A percentile compares a stretch with the other conserved stretches of the same genome.
phyloP scores from a whole-genome alignment of 2,329 filamentous ascomycete species.

The Lecanoromycetidae sp. region DNA sequence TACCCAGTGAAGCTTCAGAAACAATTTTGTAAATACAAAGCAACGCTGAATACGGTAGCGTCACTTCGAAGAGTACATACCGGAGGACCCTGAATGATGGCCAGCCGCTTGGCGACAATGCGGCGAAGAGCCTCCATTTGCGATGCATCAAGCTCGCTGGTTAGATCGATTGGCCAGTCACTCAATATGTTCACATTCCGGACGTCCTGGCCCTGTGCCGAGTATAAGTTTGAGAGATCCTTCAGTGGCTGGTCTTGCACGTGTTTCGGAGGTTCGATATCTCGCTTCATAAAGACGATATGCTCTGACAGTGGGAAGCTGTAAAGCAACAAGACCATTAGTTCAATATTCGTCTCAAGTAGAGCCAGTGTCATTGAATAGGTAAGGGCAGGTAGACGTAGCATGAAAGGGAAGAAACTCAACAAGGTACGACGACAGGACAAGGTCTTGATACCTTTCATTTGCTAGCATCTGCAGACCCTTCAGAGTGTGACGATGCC shows the following conservation, averaged over 20 bases:
- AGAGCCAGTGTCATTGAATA: too few relatives aligned
- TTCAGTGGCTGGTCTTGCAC: constrained; percentile 37
- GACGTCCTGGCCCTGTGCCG: constrained; percentile 26
- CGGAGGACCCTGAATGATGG: constrained; percentile 74
- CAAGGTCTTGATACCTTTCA: constrained; percentile 34
- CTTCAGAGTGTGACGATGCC: constrained; percentile 57
- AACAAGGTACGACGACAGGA: neutral
- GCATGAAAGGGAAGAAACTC: too few relatives aligned
- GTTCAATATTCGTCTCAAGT: constrained; percentile 7
- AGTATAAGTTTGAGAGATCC: constrained; percentile 38
- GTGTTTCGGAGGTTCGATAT: constrained; percentile 41
- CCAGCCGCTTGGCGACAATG: constrained; percentile 59
- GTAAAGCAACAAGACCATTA: too few relatives aligned
- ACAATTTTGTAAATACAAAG: too few relatives aligned
- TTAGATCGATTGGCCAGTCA: constrained; percentile 37
- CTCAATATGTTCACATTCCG: constrained; percentile 43
- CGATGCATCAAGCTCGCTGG: constrained; percentile 51
- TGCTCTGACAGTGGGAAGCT: constrained; percentile 36
- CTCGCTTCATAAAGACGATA: constrained; percentile 28
- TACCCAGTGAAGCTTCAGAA: too few relatives aligned
- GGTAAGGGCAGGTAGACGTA: too few relatives aligned
- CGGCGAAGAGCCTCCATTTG: constrained; percentile 56
- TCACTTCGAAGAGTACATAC: too few relatives aligned
- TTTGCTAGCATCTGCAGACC: constrained; percentile 54
- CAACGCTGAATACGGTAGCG: too few relatives aligned